A percentile compares a stretch with the other conserved stretches of the same genome.
Evolutionary conservation across 331 rosid species (phyloP).

Genomic region (Malus hybrid): DNA sequence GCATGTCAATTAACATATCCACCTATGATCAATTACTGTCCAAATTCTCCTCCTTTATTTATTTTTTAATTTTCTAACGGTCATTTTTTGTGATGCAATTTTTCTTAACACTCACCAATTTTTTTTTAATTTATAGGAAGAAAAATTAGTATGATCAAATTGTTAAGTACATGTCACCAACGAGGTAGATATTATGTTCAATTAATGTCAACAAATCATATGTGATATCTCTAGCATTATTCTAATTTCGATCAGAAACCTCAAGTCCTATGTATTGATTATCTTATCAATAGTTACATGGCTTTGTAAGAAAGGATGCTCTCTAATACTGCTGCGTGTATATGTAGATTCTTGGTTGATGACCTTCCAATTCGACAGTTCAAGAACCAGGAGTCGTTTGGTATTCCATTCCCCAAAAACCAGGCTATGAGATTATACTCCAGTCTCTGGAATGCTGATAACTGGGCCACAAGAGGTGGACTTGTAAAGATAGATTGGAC

Average conservation of each 20-base stretch:
- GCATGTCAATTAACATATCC: no score
- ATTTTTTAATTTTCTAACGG: no score
- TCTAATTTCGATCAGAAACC: no score
- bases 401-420: slow-evolving; percentile 26
- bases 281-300: background rate
- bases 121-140: no score
- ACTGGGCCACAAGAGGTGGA: slow-evolving; percentile 56
- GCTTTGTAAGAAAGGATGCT: background rate
- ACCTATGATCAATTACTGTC: background rate
- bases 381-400: slow-evolving; percentile 32
- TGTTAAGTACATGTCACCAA: no score
- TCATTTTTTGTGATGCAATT: no score
- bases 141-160: no score
- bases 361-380: slow-evolving; percentile 37
- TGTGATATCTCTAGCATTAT: no score
- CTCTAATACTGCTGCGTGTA: background rate
- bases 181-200: no score
- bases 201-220: no score
- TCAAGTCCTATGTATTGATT: no score
- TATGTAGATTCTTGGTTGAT: slow-evolving; percentile 31
- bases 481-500: slow-evolving; percentile 45
- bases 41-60: background rate
- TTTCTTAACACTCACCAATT: no score
- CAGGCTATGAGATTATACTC: slow-evolving; percentile 46
- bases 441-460: slow-evolving; percentile 52